phyloP scores from a whole-genome alignment of 352 stramenopile species.

The Globisporangium nunn region DNA sequence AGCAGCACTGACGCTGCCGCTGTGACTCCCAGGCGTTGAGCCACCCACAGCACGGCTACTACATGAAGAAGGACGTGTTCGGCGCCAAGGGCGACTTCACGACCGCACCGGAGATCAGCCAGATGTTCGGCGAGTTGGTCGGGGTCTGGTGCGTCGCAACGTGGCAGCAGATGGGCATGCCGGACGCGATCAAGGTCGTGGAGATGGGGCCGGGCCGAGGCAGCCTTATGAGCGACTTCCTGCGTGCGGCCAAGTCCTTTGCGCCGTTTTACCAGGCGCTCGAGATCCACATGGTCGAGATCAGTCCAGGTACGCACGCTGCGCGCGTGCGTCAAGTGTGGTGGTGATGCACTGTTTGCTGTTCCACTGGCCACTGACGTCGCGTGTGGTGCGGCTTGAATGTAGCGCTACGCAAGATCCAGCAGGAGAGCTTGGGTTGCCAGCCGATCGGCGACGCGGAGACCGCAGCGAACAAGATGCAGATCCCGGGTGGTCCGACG shows the following conservation, averaged over 20 bases:
- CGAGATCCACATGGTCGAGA: conserved; percentile 90
- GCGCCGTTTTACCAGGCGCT: conserved; percentile 80
- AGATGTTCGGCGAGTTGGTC: conserved; percentile 92
- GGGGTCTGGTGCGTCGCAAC: conserved; percentile 89
- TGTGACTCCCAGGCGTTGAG: conserved; percentile 50
- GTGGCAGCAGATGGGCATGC: conserved; percentile 86
- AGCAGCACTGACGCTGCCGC: neutral
- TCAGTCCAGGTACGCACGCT: conserved; percentile 55
- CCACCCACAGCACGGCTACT: conserved; percentile 92
- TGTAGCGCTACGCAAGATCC: conserved; percentile 78
- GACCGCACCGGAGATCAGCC: conserved; percentile 90
- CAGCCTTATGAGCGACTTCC: conserved; percentile 92
- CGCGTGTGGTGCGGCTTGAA: neutral
- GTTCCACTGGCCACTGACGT: neutral
- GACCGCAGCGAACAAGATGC: conserved; percentile 35
- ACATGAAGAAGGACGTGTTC: conserved; percentile 93
- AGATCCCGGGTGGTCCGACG: conserved; percentile 36
- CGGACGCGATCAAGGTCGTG: conserved; percentile 72
- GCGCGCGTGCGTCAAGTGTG: neutral
- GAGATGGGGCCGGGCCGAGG: conserved; percentile 91
- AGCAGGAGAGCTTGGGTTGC: conserved; percentile 80
- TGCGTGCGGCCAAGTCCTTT: conserved; percentile 86
- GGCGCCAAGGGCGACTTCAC: conserved; percentile 90
- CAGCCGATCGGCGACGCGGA: conserved; percentile 25
- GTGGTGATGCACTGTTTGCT: neutral